Base-by-base conservation (phyloP, 768 basidiomycete species). In the Lentinula guzmanii region DNA sequence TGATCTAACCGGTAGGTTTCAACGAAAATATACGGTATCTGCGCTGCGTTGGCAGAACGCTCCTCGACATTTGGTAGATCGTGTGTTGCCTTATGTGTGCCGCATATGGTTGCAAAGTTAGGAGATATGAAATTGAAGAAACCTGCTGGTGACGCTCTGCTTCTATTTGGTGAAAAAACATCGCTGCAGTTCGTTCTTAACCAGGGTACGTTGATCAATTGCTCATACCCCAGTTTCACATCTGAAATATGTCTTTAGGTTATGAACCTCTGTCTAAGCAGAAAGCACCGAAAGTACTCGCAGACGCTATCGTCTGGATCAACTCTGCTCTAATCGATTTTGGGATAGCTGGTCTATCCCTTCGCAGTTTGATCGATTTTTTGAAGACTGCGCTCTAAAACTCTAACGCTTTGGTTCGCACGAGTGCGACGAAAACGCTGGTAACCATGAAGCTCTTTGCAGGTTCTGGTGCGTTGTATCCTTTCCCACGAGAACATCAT, bases 41-140 rank as follows among this genome's bases (percentile, higher is more conserved):
- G 98, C 66, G 74, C 68, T 42, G 68, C 84, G 8, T 82, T 98
- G 43, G 90, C 95, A 1, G 85, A 92, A 65, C 77, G 79, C 39
- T 93, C 87, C 67, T 86, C 93, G 1, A 84, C 86, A 1, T 98
- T 98, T 72, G 88, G 92, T 33, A 83, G 88, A 66, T 86, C 94
- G 1, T 93, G 92, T 58, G 83, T 86, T 6, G 95, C 95, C 1
- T 75, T 98, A 21, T 87, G 84, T 58, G 83, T 94, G 4, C 81
- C 85, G 4, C 91, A 94, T 72, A 76, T 98, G 24, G 86, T 85
- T 43, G 97, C 98, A 74, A 98, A 99, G 74, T 77, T 99, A 52
- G 97, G 97, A 21, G 97, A 99, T 69, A 76, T 91, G 75, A 99
- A 99, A 70, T 75, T 99, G 62, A 98, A 98, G 79, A 98, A 98